Evolutionary conservation across 768 basidiomycete genomes (phyloP).

Genomic region (Boletus rubescentipes): DNA sequence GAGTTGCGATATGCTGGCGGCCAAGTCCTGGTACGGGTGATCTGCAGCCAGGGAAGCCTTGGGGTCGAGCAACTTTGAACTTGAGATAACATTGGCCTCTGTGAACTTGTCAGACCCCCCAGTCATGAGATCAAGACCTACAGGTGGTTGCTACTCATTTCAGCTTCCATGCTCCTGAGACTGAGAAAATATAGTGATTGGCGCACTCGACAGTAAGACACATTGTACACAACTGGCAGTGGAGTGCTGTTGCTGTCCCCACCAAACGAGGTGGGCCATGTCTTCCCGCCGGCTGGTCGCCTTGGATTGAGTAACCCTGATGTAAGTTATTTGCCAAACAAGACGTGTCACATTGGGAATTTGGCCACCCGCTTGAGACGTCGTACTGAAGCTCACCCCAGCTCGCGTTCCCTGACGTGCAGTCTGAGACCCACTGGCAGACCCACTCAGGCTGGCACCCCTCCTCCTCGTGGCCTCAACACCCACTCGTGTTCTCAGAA

Average conservation of each 20-base stretch:
- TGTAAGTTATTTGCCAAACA: no score
- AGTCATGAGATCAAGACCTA: slow-evolving; percentile 8
- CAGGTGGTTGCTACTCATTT: slow-evolving; percentile 58
- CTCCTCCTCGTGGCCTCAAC: no score
- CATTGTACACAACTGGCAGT: no score
- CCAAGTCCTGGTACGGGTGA: slow-evolving; percentile 92
- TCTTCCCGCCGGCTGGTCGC: no score
- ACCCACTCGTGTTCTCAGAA: no score
- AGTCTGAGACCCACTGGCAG: no score
- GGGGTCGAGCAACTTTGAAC: slow-evolving; percentile 94
- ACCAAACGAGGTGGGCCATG: no score
- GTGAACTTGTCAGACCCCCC: slow-evolving; percentile 9
- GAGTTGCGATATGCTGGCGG: slow-evolving; percentile 71
- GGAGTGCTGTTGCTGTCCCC: slow-evolving; percentile 69
- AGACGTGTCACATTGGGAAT: no score
- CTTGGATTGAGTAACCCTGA: slow-evolving; percentile 98
- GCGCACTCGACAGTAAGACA: slow-evolving; percentile 54
- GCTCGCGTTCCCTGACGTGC: no score
- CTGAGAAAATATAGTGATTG: slow-evolving; percentile 34
- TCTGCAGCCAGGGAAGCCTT: slow-evolving; percentile 88
- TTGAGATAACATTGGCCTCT: slow-evolving; percentile 83
- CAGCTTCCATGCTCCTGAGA: slow-evolving; percentile 67
- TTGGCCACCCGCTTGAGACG: no score
- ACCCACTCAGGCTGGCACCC: no score
- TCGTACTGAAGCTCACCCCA: no score